Conservation (phyloP, 192 early-diverging fungal genomes). For the Rhizoclosmatium sp. region DNA sequence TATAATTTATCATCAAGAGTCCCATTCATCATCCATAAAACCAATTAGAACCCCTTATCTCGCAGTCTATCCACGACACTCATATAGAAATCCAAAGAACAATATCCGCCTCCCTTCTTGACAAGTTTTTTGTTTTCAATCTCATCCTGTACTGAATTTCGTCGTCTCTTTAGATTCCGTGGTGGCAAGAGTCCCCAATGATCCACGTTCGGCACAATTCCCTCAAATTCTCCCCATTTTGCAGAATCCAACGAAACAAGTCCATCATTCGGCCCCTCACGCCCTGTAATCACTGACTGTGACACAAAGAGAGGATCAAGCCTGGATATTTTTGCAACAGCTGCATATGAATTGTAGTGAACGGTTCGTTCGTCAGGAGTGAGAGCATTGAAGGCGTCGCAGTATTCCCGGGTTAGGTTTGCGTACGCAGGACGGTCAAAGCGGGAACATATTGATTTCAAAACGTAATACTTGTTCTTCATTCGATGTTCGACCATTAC, state of each 20-base stretch:
- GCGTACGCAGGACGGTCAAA: slow-evolving; percentile 91
- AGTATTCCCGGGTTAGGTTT: slow-evolving; percentile 90
- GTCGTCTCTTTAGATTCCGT: slow-evolving; percentile 13
- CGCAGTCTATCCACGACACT: slow-evolving; percentile 12
- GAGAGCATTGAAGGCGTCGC: slow-evolving; percentile 83
- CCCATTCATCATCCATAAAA: neutral
- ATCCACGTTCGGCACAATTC: slow-evolving; percentile 76
- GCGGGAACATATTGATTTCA: slow-evolving; percentile 61
- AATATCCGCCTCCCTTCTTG: slow-evolving; percentile 14
- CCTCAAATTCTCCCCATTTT: slow-evolving; percentile 87
- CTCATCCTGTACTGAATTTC: slow-evolving; percentile 4
- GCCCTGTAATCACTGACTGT: slow-evolving; percentile 75
- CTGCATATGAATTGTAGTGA: slow-evolving; percentile 75
- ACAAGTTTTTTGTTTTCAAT: slow-evolving; percentile 14
- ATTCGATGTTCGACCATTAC: slow-evolving; percentile 1
- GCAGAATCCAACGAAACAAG: slow-evolving; percentile 85
- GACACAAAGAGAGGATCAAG: slow-evolving; percentile 81
- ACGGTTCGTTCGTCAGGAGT: slow-evolving; percentile 81
- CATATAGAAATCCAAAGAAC: slow-evolving; percentile 27
- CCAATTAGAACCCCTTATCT: slow-evolving; percentile 17
- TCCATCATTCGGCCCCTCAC: slow-evolving; percentile 93
- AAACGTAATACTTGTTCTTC: slow-evolving; percentile 43
- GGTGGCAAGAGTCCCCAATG: slow-evolving; percentile 88
- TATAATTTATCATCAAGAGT: too few relatives aligned
- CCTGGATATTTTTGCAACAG: slow-evolving; percentile 63